Evolutionary conservation across 78 protist genomes (phyloP).

Genomic region (Monosiga brevicollis): DNA sequence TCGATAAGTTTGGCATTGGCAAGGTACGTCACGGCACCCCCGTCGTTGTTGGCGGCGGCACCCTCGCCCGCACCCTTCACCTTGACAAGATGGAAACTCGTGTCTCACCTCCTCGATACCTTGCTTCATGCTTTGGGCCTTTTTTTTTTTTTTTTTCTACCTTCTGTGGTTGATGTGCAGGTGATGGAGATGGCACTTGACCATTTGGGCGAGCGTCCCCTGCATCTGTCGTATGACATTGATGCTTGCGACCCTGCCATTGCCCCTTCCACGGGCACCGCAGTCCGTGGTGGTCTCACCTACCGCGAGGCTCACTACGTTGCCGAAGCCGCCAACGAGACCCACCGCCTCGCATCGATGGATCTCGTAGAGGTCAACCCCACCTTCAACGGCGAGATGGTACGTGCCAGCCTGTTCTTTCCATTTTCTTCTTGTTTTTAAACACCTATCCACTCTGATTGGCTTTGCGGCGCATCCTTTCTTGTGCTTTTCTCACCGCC

Average conservation of each 20-base stretch:
- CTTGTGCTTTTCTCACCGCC: too few species aligned
- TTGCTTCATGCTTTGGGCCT: too few species aligned
- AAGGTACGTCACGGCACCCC: background rate
- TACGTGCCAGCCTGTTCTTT: background rate
- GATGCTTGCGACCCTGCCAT: slow-evolving; percentile 30
- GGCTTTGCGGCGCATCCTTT: too few species aligned
- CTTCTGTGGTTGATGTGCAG: too few species aligned
- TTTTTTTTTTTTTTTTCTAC: too few species aligned
- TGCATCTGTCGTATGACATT: slow-evolving; percentile 26
- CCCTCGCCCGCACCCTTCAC: too few species aligned
- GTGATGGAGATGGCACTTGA: slow-evolving; percentile 11
- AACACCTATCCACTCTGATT: too few species aligned
- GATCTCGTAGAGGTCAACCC: slow-evolving; percentile 28
- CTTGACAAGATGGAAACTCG: too few species aligned
- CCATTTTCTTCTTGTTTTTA: too few species aligned
- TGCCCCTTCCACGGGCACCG: slow-evolving; percentile 18
- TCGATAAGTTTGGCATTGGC: slow-evolving; percentile 27
- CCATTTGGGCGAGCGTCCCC: slow-evolving; percentile 10
- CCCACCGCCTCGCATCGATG: slow-evolving; percentile 1
- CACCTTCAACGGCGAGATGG: background rate
- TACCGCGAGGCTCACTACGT: slow-evolving; percentile 25
- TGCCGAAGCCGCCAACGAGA: slow-evolving; percentile 11
- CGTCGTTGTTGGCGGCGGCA: too few species aligned
- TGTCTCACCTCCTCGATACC: too few species aligned
- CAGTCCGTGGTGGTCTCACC: slow-evolving; percentile 19